Conservation (phyloP, 2,329 filamentous ascomycete genomes). For the Shiraia sp. region DNA sequence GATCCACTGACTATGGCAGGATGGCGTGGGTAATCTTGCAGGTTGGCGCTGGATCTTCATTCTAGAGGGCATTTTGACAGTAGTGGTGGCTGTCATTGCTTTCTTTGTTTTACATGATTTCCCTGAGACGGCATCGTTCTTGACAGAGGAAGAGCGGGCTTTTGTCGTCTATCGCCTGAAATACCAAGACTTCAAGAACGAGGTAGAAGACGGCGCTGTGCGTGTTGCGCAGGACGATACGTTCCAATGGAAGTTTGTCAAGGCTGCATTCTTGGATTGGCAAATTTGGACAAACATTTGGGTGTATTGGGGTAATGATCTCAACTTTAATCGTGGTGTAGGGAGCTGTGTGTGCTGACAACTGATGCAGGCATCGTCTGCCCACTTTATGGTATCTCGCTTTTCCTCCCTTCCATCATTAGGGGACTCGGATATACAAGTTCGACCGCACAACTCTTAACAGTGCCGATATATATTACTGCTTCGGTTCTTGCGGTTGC, state of each 20-base stretch:
- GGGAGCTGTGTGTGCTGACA: conserved; percentile 10
- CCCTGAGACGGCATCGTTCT: conserved; percentile 61
- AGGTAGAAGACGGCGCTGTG: conserved; percentile 62
- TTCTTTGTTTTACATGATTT: conserved; percentile 66
- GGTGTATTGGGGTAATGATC: conserved; percentile 64
- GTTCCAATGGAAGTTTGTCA: conserved; percentile 64
- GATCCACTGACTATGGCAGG: no score
- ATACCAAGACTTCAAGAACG: conserved; percentile 43
- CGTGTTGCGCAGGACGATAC: conserved; percentile 70
- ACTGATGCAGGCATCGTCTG: conserved; percentile 43
- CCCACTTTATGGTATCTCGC: conserved; percentile 42
- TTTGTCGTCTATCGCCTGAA: conserved; percentile 67
- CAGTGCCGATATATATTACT: conserved; percentile 49
- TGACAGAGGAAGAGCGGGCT: conserved; percentile 56
- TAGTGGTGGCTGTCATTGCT: conserved; percentile 39
- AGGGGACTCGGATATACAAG: conserved; percentile 45
- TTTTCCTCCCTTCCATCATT: conserved; percentile 54
- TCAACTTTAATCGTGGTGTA: conserved; percentile 35
- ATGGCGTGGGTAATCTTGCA: no score
- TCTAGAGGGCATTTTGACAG: conserved; percentile 40
- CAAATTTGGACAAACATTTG: conserved; percentile 57
- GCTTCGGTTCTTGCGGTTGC: conserved; percentile 40
- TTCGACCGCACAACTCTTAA: conserved; percentile 48
- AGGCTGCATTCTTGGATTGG: conserved; percentile 53
- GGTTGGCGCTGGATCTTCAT: conserved; percentile 39